Percentiles rank a stretch among this genome's conserved stretches.
These are phyloP conservation scores for Cyberlindnera mycetangii DNA, from an alignment of 805 yeast species.

Conservation along the genomic window DNA sequence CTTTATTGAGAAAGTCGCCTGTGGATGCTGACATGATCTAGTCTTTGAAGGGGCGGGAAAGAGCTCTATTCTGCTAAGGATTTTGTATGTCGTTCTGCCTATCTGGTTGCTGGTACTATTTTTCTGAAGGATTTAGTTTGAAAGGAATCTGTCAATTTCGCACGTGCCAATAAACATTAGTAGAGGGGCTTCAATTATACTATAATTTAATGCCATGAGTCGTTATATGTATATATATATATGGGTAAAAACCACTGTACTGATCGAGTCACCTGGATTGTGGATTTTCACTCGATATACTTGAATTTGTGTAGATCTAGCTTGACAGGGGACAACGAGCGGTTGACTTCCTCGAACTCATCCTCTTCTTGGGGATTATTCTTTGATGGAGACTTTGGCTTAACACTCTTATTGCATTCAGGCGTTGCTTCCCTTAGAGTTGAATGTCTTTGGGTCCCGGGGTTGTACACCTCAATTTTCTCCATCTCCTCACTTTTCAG, in stretches of 20 bases:
- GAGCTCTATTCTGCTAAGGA: too few species aligned
- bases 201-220: too few species aligned
- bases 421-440: neutral
- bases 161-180: too few species aligned
- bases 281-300: slow-evolving; percentile 18
- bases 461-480: slow-evolving; percentile 10
- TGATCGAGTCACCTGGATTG: too few species aligned
- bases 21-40: slow-evolving; percentile 33
- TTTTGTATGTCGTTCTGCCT: too few species aligned
- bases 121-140: too few species aligned
- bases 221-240: too few species aligned
- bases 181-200: too few species aligned
- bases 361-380: slow-evolving; percentile 6
- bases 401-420: neutral
- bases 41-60: neutral
- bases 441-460: neutral
- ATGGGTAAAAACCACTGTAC: too few species aligned
- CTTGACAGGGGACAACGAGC: slow-evolving; percentile 24
- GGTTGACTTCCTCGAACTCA: slow-evolving; percentile 21
- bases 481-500: slow-evolving; percentile 19
- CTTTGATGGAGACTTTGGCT: neutral
- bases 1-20: slow-evolving; percentile 84
- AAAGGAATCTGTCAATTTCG: too few species aligned
- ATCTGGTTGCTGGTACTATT: too few species aligned
- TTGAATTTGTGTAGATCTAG: slow-evolving; percentile 22